These are phyloP conservation scores for Capillidium rhysosporum DNA, from an alignment of 371 early-diverging fungal species.

Conservation along the genomic window DNA sequence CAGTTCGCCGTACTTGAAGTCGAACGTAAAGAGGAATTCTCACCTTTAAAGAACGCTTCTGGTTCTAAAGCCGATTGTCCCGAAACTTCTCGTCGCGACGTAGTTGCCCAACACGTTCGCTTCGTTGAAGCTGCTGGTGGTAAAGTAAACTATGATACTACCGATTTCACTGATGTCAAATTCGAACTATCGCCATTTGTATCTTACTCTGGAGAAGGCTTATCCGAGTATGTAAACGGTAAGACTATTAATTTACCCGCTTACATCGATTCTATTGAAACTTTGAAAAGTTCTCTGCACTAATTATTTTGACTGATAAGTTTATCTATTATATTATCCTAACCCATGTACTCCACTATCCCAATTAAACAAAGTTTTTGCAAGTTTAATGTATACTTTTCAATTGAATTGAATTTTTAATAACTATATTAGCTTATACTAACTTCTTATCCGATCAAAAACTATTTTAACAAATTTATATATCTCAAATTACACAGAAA, in stretches of 20 bases:
- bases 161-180: conserved; percentile 20
- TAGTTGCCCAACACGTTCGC: conserved; percentile 62
- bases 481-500: too few relatives aligned
- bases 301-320: too few relatives aligned
- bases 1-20: conserved; percentile 80
- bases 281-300: too few relatives aligned
- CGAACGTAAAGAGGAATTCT: conserved; percentile 83
- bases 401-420: too few relatives aligned
- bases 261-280: conserved; percentile 3
- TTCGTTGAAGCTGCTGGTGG: conserved; percentile 78
- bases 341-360: too few relatives aligned
- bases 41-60: conserved; percentile 92
- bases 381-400: too few relatives aligned
- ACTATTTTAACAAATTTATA: too few relatives aligned
- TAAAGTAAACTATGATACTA: conserved; percentile 30
- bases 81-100: conserved; percentile 78
- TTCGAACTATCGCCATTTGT: conserved; percentile 82
- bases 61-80: conserved; percentile 76
- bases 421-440: too few relatives aligned
- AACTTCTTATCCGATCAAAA: too few relatives aligned
- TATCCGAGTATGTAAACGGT: conserved; percentile 39
- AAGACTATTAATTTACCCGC: conserved; percentile 22
- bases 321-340: too few relatives aligned
- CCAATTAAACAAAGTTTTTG: too few relatives aligned
- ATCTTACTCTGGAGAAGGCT: conserved; percentile 85